These are phyloP conservation scores for Chenopodium suecicum DNA, from an alignment of 148 eudicot genomes.

Conservation along the genomic window DNA sequence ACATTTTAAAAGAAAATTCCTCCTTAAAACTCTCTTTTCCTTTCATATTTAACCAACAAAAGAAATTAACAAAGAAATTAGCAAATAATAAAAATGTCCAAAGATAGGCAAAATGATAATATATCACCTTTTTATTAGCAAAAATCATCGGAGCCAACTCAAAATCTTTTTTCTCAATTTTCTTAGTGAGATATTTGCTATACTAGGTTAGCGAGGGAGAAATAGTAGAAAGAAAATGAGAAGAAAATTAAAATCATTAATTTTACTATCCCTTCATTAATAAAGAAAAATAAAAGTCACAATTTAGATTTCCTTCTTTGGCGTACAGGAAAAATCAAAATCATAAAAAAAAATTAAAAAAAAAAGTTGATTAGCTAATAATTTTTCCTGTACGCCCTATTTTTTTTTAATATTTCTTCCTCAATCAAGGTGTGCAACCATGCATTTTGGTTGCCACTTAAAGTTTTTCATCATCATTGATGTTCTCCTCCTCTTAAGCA, in stretches of 20 bases:
- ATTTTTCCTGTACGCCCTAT: conserved; percentile 28
- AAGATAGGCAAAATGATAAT: conserved; percentile 20
- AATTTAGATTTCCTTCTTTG: conserved; percentile 6
- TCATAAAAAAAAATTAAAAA: no score
- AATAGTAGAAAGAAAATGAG: not conserved
- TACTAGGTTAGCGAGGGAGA: conserved; percentile 22
- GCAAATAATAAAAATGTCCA: not conserved
- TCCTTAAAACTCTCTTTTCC: conserved; percentile 27
- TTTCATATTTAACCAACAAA: conserved; percentile 2
- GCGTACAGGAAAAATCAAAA: conserved; percentile 30
- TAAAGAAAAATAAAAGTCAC: not conserved
- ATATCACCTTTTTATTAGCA: conserved; percentile 10
- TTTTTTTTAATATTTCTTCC: not conserved
- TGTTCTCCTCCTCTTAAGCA: not conserved
- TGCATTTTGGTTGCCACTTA: conserved; percentile 2
- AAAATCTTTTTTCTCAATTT: not conserved
- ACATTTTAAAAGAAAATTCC: no score
- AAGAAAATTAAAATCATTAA: not conserved
- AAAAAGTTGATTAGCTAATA: not conserved
- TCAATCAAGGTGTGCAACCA: not conserved
- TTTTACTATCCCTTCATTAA: not conserved
- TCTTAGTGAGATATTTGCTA: conserved; percentile 12
- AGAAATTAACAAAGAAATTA: not conserved
- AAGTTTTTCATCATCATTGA: not conserved
- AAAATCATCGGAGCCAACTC: not conserved